phyloP scores from a whole-genome alignment of 257 asterid genomes.

The Jacaranda mimosifolia region DNA sequence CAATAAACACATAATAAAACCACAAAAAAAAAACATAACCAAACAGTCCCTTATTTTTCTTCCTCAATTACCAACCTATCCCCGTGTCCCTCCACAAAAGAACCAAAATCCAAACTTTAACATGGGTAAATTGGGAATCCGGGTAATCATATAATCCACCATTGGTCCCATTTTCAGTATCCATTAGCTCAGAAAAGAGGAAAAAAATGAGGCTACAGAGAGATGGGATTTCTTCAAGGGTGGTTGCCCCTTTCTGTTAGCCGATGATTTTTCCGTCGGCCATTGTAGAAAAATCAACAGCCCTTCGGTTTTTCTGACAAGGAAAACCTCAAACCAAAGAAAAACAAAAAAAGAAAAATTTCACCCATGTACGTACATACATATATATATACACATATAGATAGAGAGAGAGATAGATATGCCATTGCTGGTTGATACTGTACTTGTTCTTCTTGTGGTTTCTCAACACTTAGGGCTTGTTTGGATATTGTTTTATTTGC shows the following conservation, averaged over 20 bases:
- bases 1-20: too few species aligned
- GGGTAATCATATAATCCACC: neutral
- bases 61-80: neutral
- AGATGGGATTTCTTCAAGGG: constrained; percentile 45
- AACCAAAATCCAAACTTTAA: neutral
- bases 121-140: constrained; percentile 29
- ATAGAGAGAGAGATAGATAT: neutral
- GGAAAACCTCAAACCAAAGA: neutral
- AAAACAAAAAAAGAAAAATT: neutral
- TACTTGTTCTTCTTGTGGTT: neutral
- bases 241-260: constrained; percentile 50
- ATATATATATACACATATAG: neutral
- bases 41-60: neutral
- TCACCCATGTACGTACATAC: neutral
- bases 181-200: constrained; percentile 34
- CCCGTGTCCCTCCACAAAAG: neutral
- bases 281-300: constrained; percentile 12
- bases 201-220: constrained; percentile 36
- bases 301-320: constrained; percentile 19
- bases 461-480: neutral
- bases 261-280: constrained; percentile 33
- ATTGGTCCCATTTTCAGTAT: neutral
- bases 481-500: neutral
- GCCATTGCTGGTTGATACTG: neutral
- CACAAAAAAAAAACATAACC: neutral